Evolutionary conservation across 371 early-diverging fungal species (phyloP).

Genomic region (Paraphysoderma sedebokerense): DNA sequence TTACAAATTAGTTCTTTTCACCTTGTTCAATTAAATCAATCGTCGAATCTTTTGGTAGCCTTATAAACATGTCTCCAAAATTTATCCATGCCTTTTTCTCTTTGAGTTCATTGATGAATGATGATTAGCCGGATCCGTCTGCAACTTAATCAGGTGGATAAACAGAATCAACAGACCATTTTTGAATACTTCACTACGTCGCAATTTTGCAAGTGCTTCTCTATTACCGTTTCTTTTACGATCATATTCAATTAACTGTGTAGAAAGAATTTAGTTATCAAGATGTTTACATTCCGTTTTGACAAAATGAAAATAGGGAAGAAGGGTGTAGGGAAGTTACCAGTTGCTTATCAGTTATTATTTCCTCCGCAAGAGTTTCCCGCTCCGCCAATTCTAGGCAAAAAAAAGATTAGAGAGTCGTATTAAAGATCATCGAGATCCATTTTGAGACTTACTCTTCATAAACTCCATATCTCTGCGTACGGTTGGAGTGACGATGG

Average conservation of each 20-base stretch:
- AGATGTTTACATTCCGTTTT: background rate
- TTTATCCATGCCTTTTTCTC: constrained; percentile 45
- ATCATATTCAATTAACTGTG: constrained; percentile 40
- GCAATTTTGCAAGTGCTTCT: constrained; percentile 35
- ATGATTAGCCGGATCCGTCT: background rate
- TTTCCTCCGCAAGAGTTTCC: constrained; percentile 38
- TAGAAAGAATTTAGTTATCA: background rate
- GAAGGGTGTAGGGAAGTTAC: constrained; percentile 10
- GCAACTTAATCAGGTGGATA: background rate
- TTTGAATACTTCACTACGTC: constrained; percentile 8
- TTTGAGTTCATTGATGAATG: constrained; percentile 3
- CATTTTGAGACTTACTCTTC: constrained; percentile 1
- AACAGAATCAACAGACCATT: background rate
- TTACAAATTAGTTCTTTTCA: constrained; percentile 21
- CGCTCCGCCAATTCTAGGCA: constrained; percentile 25
- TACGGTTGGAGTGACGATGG: too few species aligned
- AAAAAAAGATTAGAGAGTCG: background rate
- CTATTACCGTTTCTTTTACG: constrained; percentile 34
- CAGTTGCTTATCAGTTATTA: constrained; percentile 35
- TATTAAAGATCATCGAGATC: background rate
- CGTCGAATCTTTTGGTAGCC: constrained; percentile 20
- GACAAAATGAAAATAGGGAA: background rate
- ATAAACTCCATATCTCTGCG: constrained; percentile 7
- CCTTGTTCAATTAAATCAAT: constrained; percentile 14
- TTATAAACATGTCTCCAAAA: constrained; percentile 43